Percentiles rank a stretch among this genome's conserved stretches.
Conservation (phyloP, 2,329 filamentous ascomycete genomes). For the Colletotrichum sp. region DNA sequence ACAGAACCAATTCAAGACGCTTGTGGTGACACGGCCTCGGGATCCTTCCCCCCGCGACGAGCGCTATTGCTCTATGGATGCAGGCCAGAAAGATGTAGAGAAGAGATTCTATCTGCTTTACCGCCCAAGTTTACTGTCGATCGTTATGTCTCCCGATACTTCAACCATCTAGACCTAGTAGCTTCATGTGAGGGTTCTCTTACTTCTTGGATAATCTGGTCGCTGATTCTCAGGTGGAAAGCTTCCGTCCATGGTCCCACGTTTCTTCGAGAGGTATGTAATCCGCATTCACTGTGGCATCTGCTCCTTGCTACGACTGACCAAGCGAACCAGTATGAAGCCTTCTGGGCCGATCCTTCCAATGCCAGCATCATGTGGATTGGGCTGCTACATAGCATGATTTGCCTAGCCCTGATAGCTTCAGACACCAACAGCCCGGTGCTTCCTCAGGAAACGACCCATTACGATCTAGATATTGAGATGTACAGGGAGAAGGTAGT, state of each 20-base stretch:
- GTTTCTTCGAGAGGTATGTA: conserved; percentile 24
- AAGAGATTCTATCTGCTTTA: conserved; percentile 36
- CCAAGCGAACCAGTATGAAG: conserved; percentile 23
- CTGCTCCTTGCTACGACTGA: background rate
- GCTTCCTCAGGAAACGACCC: conserved; percentile 20
- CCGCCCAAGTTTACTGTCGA: conserved; percentile 37
- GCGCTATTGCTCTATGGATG: background rate
- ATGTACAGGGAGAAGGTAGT: conserved; percentile 27
- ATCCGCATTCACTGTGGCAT: background rate
- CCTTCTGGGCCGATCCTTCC: conserved; percentile 31
- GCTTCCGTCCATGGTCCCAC: conserved; percentile 34
- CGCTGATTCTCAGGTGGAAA: background rate
- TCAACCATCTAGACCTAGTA: conserved; percentile 35
- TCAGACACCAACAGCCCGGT: conserved; percentile 22
- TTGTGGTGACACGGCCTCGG: rapidly evolving
- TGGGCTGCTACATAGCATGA: conserved; percentile 35
- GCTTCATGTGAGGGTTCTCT: background rate
- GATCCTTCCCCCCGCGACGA: background rate
- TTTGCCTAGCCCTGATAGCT: conserved; percentile 31
- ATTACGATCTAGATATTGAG: conserved; percentile 21
- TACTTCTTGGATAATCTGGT: rapidly evolving
- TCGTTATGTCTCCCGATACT: conserved; percentile 38
- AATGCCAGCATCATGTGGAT: conserved; percentile 28
- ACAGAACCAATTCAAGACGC: rapidly evolving
- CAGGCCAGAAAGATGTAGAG: background rate